These are phyloP conservation scores for Colletotrichum sp. DNA, from an alignment of 2,329 filamentous ascomycete species.

Conservation along the genomic window DNA sequence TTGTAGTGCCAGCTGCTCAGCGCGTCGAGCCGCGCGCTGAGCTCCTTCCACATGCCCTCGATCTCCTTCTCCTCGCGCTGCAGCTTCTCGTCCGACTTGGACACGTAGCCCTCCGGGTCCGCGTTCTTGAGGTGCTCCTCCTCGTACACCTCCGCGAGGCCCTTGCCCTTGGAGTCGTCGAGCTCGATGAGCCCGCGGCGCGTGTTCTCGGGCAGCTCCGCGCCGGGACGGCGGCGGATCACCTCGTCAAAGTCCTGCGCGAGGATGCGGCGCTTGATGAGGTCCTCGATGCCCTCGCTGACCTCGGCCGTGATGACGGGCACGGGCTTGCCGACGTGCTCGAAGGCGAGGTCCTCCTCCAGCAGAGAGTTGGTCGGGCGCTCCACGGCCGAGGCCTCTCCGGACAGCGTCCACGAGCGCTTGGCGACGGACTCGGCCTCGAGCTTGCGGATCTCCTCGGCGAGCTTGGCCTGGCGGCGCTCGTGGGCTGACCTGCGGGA, in stretches of 20 bases:
- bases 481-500: constrained; percentile 86
- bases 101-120: constrained; percentile 81
- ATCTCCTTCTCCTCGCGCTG: constrained; percentile 85
- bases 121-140: constrained; percentile 82
- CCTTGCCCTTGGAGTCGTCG: constrained; percentile 86
- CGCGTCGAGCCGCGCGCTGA: constrained; percentile 82
- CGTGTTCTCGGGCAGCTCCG: constrained; percentile 63
- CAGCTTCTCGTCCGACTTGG: constrained; percentile 81
- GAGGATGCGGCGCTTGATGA: constrained; percentile 93
- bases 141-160: constrained; percentile 92
- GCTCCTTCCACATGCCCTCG: constrained; percentile 79
- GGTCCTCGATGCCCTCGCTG: constrained; percentile 87
- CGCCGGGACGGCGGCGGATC: constrained; percentile 78
- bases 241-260: constrained; percentile 93
- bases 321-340: constrained; percentile 92
- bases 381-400: constrained; percentile 83
- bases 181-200: constrained; percentile 80
- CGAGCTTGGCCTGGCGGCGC: constrained; percentile 82
- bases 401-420: constrained; percentile 87
- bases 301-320: constrained; percentile 92
- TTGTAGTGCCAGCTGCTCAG: constrained; percentile 96
- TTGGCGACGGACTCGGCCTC: constrained; percentile 90
- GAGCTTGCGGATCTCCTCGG: constrained; percentile 88
- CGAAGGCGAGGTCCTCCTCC: constrained; percentile 94
- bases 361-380: constrained; percentile 90